These are phyloP conservation scores for Nigrograna mackinnonii DNA, from an alignment of 2,329 filamentous ascomycete species.

Conservation along the genomic window DNA sequence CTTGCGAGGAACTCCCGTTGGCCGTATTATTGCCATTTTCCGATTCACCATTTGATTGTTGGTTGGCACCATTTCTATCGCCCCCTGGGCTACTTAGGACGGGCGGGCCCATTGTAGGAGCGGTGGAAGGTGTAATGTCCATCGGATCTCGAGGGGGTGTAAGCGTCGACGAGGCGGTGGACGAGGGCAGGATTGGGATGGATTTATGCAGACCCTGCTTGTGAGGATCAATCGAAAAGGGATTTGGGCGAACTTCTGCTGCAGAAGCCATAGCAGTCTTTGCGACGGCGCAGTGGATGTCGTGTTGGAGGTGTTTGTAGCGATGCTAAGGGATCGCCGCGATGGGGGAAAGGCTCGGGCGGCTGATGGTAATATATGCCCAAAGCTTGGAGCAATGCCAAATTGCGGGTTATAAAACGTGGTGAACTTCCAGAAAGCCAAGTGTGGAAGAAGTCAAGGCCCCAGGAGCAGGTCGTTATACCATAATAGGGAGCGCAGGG, in stretches of 20 bases:
- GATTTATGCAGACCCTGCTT: constrained; percentile 52
- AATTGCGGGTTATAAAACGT: too few species aligned
- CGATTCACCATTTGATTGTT: constrained; percentile 28
- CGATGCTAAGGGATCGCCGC: too few species aligned
- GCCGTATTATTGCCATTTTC: constrained; percentile 13
- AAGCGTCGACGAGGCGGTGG: constrained; percentile 44
- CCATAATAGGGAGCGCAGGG: constrained; percentile 14
- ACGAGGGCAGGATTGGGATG: constrained; percentile 56
- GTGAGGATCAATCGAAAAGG: constrained; percentile 48
- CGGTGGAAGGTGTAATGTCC: constrained; percentile 56
- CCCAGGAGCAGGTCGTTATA: constrained; percentile 4
- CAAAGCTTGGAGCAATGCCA: neutral
- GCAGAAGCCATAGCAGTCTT: constrained; percentile 46
- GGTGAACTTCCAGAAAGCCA: neutral
- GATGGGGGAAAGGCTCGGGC: too few species aligned
- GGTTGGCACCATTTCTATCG: constrained; percentile 44
- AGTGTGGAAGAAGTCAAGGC: neutral
- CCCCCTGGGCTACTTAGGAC: constrained; percentile 52
- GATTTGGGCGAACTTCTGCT: constrained; percentile 49
- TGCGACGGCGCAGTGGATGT: constrained; percentile 3
- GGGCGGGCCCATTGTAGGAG: constrained; percentile 53
- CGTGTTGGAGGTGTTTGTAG: neutral
- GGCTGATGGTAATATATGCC: neutral
- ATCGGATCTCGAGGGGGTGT: constrained; percentile 56
- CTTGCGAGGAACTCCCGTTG: constrained; percentile 48